These are phyloP conservation scores for Stemphylium lycopersici DNA, from an alignment of 2,329 filamentous ascomycete genomes.

Conservation along the genomic window DNA sequence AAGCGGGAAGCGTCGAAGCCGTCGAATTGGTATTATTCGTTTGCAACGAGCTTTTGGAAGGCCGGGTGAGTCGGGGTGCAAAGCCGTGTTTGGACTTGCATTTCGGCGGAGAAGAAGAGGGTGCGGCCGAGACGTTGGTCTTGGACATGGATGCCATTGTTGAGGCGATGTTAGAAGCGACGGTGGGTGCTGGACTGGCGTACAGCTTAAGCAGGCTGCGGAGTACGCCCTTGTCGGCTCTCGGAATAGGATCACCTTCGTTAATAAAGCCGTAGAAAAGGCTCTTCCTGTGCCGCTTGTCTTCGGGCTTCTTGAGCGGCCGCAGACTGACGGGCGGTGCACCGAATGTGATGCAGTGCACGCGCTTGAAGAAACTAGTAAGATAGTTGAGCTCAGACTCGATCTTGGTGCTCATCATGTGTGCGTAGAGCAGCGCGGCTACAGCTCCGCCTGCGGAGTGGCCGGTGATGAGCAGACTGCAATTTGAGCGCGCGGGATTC, in stretches of 20 bases:
- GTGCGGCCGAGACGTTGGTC: constrained; percentile 26
- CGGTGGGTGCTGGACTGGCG: constrained; percentile 62
- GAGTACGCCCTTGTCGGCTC: constrained; percentile 79
- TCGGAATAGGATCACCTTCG: constrained; percentile 80
- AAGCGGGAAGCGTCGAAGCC: constrained; percentile 56
- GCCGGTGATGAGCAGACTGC: constrained; percentile 80
- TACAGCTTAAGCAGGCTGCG: constrained; percentile 74
- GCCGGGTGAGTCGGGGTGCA: constrained; percentile 17
- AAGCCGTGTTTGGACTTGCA: constrained; percentile 17
- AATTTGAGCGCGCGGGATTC: constrained; percentile 67
- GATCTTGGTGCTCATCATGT: constrained; percentile 72
- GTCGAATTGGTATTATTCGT: constrained; percentile 25
- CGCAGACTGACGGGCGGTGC: constrained; percentile 76
- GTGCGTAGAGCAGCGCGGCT: constrained; percentile 77
- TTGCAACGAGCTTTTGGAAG: constrained; percentile 33
- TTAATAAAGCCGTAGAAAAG: constrained; percentile 83
- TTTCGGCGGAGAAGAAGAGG: constrained; percentile 18
- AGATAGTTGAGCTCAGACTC: constrained; percentile 73
- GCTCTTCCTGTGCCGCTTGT: constrained; percentile 61
- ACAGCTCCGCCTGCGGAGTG: constrained; percentile 88
- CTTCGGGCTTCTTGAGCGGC: constrained; percentile 66
- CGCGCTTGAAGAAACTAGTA: constrained; percentile 72
- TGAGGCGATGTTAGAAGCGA: constrained; percentile 13
- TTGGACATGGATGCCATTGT: constrained; percentile 34
- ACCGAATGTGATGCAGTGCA: constrained; percentile 89